Base-by-base conservation (phyloP, 345 rosid genomes). In the Citrus hindsii region DNA sequence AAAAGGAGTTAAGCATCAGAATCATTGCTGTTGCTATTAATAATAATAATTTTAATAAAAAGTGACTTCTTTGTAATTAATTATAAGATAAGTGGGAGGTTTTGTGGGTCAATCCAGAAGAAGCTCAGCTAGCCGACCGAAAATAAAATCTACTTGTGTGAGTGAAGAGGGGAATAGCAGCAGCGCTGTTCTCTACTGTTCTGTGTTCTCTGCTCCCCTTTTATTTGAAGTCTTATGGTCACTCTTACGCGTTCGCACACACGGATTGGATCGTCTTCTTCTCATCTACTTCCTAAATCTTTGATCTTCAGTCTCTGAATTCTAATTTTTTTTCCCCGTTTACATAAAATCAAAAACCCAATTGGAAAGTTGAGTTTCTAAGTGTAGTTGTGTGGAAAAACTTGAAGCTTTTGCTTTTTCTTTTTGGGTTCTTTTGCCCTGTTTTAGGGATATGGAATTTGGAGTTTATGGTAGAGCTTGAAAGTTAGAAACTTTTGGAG, bases 201-300 rank as follows among this genome's bases (percentile, higher is more conserved):
- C 27, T 13, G 1, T 3, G 63, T 48, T 9, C 40, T 13, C 2
- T 7, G 63, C 48, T 42, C 61, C 4, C 59, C 74, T 40, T 76
- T n/a, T 71, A 64, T 74, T 83, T 71, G 62, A 79, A 63, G 75
- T 38, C 73, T 72, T 30, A 65, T 33, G 69, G 83, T 85, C 81
- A 69, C 80, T 77, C 82, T 81, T 81, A 84, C 86, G 87, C 88
- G 82, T 74, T 75, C 75, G 75, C 77, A 19, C 67, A 78, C 74
- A 69, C 9, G 5, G 63, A 38, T 27, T 61, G 0, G 66, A 70
- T 70, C 48, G 35, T 12, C 64, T 32, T 22, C 62, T 19, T 32
- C 42, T 13, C 10, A 27, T 16, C 33, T 38, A 24, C 32, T 6
- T 6, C 10, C 5, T 40, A 1, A 9, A 9, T 67, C 71, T 40